Percentiles rank a stretch among this genome's conserved stretches.
Evolutionary conservation across 768 basidiomycete species (phyloP).

Genomic region (Suillus subaureus): DNA sequence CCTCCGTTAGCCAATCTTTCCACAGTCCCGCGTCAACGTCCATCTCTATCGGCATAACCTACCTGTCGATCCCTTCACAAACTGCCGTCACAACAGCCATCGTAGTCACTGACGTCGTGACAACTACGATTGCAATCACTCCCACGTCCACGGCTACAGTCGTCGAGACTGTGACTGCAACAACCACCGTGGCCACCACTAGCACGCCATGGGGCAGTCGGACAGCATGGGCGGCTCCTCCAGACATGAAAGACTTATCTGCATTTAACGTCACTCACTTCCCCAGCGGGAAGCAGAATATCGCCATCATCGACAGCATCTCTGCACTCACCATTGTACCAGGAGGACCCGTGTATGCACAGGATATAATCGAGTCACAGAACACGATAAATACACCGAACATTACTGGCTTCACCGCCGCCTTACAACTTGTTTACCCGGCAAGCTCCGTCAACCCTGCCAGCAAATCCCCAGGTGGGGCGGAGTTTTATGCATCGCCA

Average conservation of each 20-base stretch:
- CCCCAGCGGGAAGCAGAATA: conserved; percentile 54
- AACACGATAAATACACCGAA: conserved; percentile 10
- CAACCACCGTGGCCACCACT: neutral
- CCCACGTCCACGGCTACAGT: conserved; percentile 11
- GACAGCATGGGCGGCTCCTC: conserved; percentile 53
- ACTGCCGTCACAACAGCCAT: neutral
- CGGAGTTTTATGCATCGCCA: conserved; percentile 65
- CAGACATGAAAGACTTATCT: conserved; percentile 57
- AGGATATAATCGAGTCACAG: conserved; percentile 16
- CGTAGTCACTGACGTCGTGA: conserved; percentile 12
- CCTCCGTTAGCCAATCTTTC: neutral
- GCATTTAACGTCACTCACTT: conserved; percentile 62
- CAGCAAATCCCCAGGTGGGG: conserved; percentile 64
- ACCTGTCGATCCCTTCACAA: neutral
- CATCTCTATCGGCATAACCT: neutral
- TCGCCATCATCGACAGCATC: conserved; percentile 54
- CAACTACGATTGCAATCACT: conserved; percentile 10
- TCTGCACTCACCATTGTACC: conserved; percentile 38
- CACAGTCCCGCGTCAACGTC: neutral
- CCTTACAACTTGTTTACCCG: conserved; percentile 70
- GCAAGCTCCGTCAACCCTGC: conserved; percentile 69
- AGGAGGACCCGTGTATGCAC: neutral
- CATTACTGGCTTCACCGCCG: conserved; percentile 38
- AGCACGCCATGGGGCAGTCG: conserved; percentile 17
- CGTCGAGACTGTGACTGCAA: conserved; percentile 14